Conservation (phyloP, 306 rosid species). For the Hippophae tibetana region DNA sequence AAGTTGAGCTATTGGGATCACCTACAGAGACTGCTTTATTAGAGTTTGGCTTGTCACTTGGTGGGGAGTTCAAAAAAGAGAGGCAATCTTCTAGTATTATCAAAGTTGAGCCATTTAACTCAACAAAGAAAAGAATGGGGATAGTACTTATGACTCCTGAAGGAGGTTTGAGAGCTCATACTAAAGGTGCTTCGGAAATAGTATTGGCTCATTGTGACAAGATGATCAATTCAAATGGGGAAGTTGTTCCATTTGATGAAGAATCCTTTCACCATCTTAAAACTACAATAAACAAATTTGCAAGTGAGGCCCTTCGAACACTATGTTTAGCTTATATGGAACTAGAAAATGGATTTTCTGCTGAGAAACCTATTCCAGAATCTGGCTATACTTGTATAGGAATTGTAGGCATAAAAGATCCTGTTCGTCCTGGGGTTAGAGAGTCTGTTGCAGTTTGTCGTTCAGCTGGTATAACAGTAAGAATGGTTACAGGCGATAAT, state of each 20-base stretch:
- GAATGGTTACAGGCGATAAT: slow-evolving; percentile 98
- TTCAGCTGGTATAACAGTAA: slow-evolving; percentile 83
- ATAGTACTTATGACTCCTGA: slow-evolving; percentile 65
- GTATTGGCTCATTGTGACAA: slow-evolving; percentile 80
- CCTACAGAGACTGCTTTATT: slow-evolving; percentile 86
- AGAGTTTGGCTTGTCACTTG: slow-evolving; percentile 75
- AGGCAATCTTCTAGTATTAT: slow-evolving; percentile 50
- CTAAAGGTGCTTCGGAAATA: slow-evolving; percentile 94
- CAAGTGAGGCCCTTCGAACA: slow-evolving; percentile 86
- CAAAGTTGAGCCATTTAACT: slow-evolving; percentile 96
- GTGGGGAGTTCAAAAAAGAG: slow-evolving; percentile 70
- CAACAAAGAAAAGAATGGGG: slow-evolving; percentile 77
- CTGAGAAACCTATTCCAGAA: slow-evolving; percentile 53
- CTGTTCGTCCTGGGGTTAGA: slow-evolving; percentile 94
- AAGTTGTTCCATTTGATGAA: slow-evolving; percentile 74
- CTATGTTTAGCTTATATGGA: slow-evolving; percentile 84
- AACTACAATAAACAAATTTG: slow-evolving; percentile 60
- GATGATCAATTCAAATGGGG: slow-evolving; percentile 59
- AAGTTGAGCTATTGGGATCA: slow-evolving; percentile 67
- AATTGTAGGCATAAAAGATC: slow-evolving; percentile 90
- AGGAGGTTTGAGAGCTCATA: slow-evolving; percentile 74
- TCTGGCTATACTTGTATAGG: slow-evolving; percentile 85
- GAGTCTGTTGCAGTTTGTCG: slow-evolving; percentile 89
- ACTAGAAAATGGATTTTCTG: slow-evolving; percentile 56
- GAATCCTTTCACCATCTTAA: slow-evolving; percentile 48